Evolutionary conservation across 306 rosid species (phyloP).

Genomic region (Trichosanthes truncata): DNA sequence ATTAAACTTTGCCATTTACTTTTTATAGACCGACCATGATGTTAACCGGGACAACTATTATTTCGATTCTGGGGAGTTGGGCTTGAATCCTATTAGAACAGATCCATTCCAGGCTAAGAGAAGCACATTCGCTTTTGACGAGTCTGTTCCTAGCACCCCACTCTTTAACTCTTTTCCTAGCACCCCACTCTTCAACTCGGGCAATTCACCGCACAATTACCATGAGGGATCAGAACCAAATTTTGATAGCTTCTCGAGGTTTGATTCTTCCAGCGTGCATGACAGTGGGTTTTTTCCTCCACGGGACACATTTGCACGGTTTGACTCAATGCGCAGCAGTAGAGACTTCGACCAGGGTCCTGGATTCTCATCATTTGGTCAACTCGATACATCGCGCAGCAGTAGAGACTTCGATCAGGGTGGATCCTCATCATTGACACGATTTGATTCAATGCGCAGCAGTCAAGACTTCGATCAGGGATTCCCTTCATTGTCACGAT

Average conservation of each 20-base stretch:
- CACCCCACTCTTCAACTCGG: slow-evolving; percentile 64
- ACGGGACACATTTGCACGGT: slow-evolving; percentile 38
- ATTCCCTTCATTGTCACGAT: neutral
- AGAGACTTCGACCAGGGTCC: slow-evolving; percentile 48
- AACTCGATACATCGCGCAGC: slow-evolving; percentile 19
- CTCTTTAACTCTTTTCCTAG: too few relatives aligned
- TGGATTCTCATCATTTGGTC: slow-evolving; percentile 11
- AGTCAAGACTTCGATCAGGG: slow-evolving; percentile 50
- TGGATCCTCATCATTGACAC: neutral
- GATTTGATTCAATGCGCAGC: slow-evolving; percentile 24
- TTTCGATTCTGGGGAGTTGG: slow-evolving; percentile 66
- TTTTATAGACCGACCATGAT: slow-evolving; percentile 43
- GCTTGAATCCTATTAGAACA: slow-evolving; percentile 74
- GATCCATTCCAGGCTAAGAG: slow-evolving; percentile 50
- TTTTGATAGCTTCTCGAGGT: slow-evolving; percentile 73
- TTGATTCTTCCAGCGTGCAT: slow-evolving; percentile 62
- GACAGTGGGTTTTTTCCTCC: slow-evolving; percentile 52
- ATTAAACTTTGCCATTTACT: neutral
- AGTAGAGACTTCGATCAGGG: slow-evolving; percentile 54
- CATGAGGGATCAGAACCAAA: slow-evolving; percentile 53
- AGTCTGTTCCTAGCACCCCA: slow-evolving; percentile 90
- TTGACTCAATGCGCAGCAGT: slow-evolving; percentile 68
- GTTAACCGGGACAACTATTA: slow-evolving; percentile 50
- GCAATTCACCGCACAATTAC: slow-evolving; percentile 50
- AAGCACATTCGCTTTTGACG: slow-evolving; percentile 64